A percentile compares a stretch with the other conserved stretches of the same genome.
Conservation (phyloP, 306 rosid genomes). For the Prosopis cineraria region DNA sequence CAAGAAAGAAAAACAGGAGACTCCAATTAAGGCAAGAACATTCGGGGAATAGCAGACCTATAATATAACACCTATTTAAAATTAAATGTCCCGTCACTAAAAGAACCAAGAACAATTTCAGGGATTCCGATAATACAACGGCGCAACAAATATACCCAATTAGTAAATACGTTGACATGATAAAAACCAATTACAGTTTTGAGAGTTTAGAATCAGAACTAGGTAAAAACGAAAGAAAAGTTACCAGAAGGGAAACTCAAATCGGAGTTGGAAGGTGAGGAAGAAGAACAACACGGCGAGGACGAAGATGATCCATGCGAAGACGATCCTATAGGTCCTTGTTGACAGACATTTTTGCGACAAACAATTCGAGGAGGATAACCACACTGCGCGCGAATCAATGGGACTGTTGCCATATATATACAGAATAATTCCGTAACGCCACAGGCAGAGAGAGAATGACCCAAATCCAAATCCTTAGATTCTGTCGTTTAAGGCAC, state of each 20-base stretch:
- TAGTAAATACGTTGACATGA: neutral
- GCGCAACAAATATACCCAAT: neutral
- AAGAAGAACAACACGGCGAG: slow-evolving; percentile 12
- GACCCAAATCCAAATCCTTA: slow-evolving; percentile 15
- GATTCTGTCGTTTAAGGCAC: slow-evolving; percentile 12
- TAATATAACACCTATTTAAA: neutral
- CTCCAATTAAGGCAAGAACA: neutral
- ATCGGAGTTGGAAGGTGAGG: slow-evolving; percentile 32
- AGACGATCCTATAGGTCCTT: slow-evolving; percentile 13
- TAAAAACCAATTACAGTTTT: neutral
- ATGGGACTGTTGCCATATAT: slow-evolving; percentile 37
- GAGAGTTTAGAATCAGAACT: neutral
- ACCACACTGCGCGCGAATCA: slow-evolving; percentile 41
- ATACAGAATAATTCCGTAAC: neutral
- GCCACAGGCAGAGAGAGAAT: neutral
- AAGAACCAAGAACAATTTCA: neutral
- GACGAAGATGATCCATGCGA: slow-evolving; percentile 27
- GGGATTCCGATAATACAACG: neutral
- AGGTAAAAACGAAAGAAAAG: neutral
- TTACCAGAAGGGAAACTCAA: slow-evolving; percentile 38
- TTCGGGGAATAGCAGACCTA: slow-evolving; percentile 2
- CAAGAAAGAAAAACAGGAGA: neutral
- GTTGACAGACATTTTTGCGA: slow-evolving; percentile 25
- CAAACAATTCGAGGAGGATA: slow-evolving; percentile 28
- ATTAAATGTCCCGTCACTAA: neutral